Evolutionary conservation across 2,329 filamentous ascomycete genomes (phyloP).

Genomic region (Aureobasidium sp.): DNA sequence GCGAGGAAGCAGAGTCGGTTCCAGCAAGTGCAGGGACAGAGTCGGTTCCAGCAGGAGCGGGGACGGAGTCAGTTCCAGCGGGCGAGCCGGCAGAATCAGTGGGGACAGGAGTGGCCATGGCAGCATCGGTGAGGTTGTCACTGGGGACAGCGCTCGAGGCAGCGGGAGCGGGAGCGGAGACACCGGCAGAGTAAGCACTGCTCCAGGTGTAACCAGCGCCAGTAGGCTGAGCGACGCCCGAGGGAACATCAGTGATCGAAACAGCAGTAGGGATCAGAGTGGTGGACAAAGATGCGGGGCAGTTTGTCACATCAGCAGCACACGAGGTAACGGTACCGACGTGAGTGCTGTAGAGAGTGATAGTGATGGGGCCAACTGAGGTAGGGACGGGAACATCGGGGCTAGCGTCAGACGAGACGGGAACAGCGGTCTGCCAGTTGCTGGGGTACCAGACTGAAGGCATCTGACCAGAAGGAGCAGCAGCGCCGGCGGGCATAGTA

Average conservation of each 20-base stretch:
- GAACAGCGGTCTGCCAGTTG: not conserved
- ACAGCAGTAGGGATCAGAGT: not conserved
- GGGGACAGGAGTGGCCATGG: not conserved
- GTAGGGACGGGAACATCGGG: not conserved
- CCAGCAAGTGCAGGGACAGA: not conserved
- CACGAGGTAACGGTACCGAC: constrained; percentile 14
- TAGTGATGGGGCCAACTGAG: constrained; percentile 6
- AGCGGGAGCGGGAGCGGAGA: not conserved
- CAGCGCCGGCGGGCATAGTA: not conserved
- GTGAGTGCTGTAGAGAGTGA: constrained; percentile 14
- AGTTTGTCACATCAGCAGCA: constrained; percentile 11
- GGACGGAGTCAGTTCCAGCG: not conserved
- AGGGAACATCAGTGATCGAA: not conserved
- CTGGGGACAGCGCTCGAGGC: not conserved
- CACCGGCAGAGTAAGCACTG: not conserved
- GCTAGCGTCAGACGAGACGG: not conserved
- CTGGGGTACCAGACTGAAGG: constrained; percentile 1
- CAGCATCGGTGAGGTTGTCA: not conserved
- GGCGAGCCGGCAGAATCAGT: not conserved
- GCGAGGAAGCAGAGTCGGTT: not conserved
- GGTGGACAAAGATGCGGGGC: not conserved
- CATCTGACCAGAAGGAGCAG: constrained; percentile 6
- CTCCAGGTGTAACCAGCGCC: not conserved
- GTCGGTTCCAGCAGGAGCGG: not conserved
- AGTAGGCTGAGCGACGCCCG: not conserved